These are phyloP conservation scores for Nannizziopsis arthrosporioides DNA, from an alignment of 2,329 filamentous ascomycete genomes.

Conservation along the genomic window DNA sequence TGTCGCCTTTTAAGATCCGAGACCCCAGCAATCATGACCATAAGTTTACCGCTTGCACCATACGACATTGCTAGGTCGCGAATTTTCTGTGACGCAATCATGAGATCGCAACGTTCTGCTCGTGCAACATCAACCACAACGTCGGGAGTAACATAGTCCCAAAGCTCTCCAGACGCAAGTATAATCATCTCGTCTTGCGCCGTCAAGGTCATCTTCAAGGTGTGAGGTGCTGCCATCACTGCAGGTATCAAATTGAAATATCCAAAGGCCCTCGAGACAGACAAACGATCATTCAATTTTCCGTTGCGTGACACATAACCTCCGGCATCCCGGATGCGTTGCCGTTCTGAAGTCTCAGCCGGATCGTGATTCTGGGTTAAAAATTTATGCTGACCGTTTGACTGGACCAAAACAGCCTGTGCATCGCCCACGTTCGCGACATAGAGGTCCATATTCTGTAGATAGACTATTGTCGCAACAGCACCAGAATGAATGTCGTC, in stretches of 20 bases:
- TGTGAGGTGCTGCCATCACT: slow-evolving; percentile 80
- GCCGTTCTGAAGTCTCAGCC: slow-evolving; percentile 68
- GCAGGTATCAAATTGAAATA: slow-evolving; percentile 87
- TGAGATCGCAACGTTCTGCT: slow-evolving; percentile 75
- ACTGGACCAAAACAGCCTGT: slow-evolving; percentile 88
- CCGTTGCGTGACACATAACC: slow-evolving; percentile 94
- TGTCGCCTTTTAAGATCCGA: slow-evolving; percentile 80
- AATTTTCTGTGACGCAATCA: slow-evolving; percentile 89
- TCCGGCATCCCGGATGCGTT: slow-evolving; percentile 84
- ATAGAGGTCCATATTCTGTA: slow-evolving; percentile 80
- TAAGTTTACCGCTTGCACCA: slow-evolving; percentile 85
- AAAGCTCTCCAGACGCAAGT: slow-evolving; percentile 81
- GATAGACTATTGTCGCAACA: slow-evolving; percentile 81
- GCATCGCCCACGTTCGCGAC: slow-evolving; percentile 93
- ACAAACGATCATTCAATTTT: slow-evolving; percentile 78
- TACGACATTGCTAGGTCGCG: slow-evolving; percentile 92
- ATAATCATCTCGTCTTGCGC: slow-evolving; percentile 91
- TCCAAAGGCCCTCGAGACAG: slow-evolving; percentile 89
- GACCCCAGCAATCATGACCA: slow-evolving; percentile 97
- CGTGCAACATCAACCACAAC: slow-evolving; percentile 85
- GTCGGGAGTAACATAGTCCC: slow-evolving; percentile 85
- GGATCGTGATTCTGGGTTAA: slow-evolving; percentile 90
- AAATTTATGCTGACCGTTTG: slow-evolving; percentile 69
- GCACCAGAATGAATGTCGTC: slow-evolving; percentile 85
- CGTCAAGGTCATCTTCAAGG: slow-evolving; percentile 63